These are phyloP conservation scores for Botrytis elliptica DNA, from an alignment of 2,329 filamentous ascomycete species.

Conservation along the genomic window DNA sequence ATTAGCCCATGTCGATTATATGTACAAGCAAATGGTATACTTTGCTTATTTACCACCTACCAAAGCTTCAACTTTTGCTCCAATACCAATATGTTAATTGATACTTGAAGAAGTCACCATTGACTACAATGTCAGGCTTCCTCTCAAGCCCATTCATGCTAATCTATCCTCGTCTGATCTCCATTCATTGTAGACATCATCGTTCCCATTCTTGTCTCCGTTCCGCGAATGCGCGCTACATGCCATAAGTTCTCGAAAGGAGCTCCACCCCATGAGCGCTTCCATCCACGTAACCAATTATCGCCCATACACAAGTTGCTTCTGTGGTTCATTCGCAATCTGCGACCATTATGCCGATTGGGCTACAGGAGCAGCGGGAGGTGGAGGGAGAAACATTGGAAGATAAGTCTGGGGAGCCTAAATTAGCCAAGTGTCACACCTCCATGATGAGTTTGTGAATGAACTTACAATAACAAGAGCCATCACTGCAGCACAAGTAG, in stretches of 20 bases:
- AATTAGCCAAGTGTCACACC: not conserved
- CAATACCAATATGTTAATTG: not conserved
- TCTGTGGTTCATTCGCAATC: not conserved
- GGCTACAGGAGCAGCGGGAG: slow-evolving; percentile 48
- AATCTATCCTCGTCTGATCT: not conserved
- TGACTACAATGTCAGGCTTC: not conserved
- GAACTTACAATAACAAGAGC: slow-evolving; percentile 44
- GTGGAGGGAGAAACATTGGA: slow-evolving; percentile 62
- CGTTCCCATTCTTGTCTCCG: not conserved
- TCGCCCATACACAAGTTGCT: not conserved
- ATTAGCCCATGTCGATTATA: not conserved
- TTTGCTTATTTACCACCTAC: not conserved
- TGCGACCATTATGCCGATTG: slow-evolving; percentile 37
- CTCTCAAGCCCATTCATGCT: not conserved
- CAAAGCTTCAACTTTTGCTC: not conserved
- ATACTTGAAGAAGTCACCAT: not conserved
- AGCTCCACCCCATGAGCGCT: not conserved
- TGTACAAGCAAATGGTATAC: not conserved
- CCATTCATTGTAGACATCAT: not conserved
- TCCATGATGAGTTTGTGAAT: not conserved
- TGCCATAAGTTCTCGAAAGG: not conserved
- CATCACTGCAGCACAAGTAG: slow-evolving; percentile 33
- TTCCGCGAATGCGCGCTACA: not conserved
- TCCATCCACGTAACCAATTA: not conserved
- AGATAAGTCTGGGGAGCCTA: slow-evolving; percentile 53